Evolutionary conservation across 768 basidiomycete genomes (phyloP).

Genomic region (Boletus pseudopeckii): DNA sequence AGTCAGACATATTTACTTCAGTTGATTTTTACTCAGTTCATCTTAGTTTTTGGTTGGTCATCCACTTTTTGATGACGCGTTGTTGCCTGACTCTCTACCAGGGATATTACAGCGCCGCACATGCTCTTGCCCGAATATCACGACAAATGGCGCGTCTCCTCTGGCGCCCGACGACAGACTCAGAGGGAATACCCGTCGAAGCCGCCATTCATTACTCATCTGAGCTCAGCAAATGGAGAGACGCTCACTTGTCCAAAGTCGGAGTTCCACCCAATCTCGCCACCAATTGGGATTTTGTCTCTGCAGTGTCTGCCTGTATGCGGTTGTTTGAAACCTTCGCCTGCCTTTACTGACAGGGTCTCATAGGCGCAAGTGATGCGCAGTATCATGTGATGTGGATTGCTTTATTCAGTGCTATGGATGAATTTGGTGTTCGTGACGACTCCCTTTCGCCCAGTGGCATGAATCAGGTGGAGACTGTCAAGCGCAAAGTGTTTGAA

Average conservation of each 20-base stretch:
- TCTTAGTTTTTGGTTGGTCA: conserved; percentile 63
- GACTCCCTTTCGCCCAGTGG: conserved; percentile 29
- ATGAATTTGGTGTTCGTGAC: conserved; percentile 82
- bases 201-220: conserved; percentile 55
- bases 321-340: background rate
- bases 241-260: conserved; percentile 68
- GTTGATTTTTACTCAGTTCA: conserved; percentile 7
- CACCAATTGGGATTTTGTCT: conserved; percentile 87
- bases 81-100: conserved; percentile 29
- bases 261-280: conserved; percentile 86
- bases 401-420: conserved; percentile 73
- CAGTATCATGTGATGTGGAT: conserved; percentile 94
- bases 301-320: conserved; percentile 63
- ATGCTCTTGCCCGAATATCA: conserved; percentile 78
- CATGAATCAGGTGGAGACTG: conserved; percentile 61
- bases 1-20: conserved; percentile 14
- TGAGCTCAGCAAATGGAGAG: conserved; percentile 68
- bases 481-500: conserved; percentile 68
- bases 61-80: conserved; percentile 3
- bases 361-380: conserved; percentile 73
- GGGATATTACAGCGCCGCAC: conserved; percentile 83
- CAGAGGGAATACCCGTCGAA: conserved; percentile 72
- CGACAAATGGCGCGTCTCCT: conserved; percentile 78
- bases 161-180: conserved; percentile 75
- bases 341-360: background rate